phyloP scores from a whole-genome alignment of 306 rosid species.

The Gastrolobium villosum region DNA sequence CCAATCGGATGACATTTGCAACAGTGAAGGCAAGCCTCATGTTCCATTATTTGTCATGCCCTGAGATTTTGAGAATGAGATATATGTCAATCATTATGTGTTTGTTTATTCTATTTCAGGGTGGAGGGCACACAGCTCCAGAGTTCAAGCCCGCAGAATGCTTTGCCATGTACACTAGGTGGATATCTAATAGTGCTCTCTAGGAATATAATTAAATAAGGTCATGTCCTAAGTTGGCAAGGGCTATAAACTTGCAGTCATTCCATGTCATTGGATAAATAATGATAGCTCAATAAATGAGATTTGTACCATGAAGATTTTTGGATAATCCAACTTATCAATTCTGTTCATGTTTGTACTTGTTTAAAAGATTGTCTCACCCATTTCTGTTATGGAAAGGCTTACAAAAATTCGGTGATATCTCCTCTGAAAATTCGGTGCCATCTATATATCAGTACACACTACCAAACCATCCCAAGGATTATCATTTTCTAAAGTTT shows the following conservation, averaged over 20 bases:
- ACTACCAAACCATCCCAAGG: too few species aligned
- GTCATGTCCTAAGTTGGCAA: background rate
- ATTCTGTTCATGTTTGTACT: too few species aligned
- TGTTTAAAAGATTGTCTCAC: too few species aligned
- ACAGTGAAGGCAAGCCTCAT: constrained; percentile 68
- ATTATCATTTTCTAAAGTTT: too few species aligned
- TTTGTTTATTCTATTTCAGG: constrained; percentile 47
- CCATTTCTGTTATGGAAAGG: too few species aligned
- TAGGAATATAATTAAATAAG: constrained; percentile 42
- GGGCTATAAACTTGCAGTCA: background rate
- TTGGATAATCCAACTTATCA: too few species aligned
- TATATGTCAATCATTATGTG: background rate
- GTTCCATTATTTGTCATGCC: background rate
- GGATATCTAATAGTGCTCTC: constrained; percentile 53
- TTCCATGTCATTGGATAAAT: background rate
- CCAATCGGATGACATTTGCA: constrained; percentile 78
- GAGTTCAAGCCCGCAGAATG: constrained; percentile 64
- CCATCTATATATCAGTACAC: too few species aligned
- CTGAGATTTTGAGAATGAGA: background rate
- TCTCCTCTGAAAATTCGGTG: too few species aligned
- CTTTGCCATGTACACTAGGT: constrained; percentile 57
- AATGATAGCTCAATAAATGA: too few species aligned
- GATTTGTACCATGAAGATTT: too few species aligned
- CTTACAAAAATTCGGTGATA: too few species aligned
- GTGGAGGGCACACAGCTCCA: constrained; percentile 76